Percentiles rank a stretch among this genome's conserved stretches.
These are phyloP conservation scores for Mesembryanthemum crystallinum DNA, from an alignment of 148 eudicot species.

Conservation along the genomic window DNA sequence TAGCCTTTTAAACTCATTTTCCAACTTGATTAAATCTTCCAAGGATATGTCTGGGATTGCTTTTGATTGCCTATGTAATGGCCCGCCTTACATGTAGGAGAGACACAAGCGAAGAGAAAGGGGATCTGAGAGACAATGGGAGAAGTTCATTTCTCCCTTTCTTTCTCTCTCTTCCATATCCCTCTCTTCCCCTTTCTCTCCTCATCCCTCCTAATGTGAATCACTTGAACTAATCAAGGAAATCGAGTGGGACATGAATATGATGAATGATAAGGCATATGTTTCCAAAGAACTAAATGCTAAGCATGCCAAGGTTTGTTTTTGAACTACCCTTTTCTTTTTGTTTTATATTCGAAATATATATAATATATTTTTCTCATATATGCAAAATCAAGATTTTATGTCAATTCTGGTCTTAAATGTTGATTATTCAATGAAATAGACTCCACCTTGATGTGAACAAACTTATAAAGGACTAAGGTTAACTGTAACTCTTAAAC, in stretches of 20 bases:
- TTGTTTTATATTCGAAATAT: neutral
- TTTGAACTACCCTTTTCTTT: neutral
- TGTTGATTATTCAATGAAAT: no score
- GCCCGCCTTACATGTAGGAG: conserved; percentile 11
- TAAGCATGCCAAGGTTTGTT: conserved; percentile 21
- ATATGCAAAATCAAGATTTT: no score
- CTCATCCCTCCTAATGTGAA: neutral
- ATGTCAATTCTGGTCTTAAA: neutral
- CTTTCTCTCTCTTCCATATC: no score
- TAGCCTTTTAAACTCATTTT: no score
- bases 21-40: no score
- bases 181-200: neutral
- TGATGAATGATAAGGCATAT: conserved; percentile 19
- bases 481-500: no score
- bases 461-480: no score
- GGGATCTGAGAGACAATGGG: neutral
- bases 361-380: no score
- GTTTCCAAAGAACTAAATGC: conserved; percentile 25
- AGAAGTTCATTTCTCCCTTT: neutral
- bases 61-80: conserved; percentile 4
- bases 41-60: neutral
- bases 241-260: neutral
- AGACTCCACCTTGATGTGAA: no score
- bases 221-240: neutral
- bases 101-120: neutral